phyloP scores from a whole-genome alignment of 2,329 filamentous ascomycete species.

The Aspergillus tamarii region DNA sequence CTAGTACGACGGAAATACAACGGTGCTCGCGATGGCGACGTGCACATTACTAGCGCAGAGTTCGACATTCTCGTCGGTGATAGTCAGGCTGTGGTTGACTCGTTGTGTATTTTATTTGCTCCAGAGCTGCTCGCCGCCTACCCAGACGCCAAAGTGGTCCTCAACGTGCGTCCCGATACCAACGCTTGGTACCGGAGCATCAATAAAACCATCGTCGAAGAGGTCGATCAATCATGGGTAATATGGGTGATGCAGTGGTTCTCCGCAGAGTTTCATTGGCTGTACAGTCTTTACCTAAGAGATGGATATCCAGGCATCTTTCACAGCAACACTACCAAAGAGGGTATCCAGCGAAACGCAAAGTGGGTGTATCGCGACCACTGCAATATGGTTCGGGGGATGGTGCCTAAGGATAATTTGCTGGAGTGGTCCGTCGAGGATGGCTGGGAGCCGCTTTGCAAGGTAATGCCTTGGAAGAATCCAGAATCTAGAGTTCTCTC shows the following conservation, averaged over 20 bases:
- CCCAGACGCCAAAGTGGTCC: constrained; percentile 27
- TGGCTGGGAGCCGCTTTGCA: constrained; percentile 34
- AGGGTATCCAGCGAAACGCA: constrained; percentile 17
- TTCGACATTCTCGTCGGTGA: constrained; percentile 36
- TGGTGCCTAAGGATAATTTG: constrained; percentile 25
- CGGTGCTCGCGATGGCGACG: constrained; percentile 17
- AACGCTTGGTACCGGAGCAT: constrained; percentile 17
- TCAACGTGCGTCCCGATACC: constrained; percentile 15
- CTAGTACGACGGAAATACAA: constrained; percentile 17
- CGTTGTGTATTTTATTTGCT: constrained; percentile 33
- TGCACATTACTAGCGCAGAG: constrained; percentile 16
- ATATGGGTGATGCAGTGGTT: constrained; percentile 10
- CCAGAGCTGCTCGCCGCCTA: constrained; percentile 38
- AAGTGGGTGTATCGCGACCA: constrained; percentile 29
- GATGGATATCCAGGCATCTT: constrained; percentile 18
- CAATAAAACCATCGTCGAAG: constrained; percentile 14
- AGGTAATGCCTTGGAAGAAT: neutral
- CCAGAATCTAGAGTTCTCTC: neutral
- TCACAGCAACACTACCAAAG: neutral
- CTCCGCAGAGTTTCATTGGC: constrained; percentile 16
- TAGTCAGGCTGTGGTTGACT: constrained; percentile 34
- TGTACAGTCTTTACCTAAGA: constrained; percentile 12
- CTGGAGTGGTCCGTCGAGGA: constrained; percentile 31
- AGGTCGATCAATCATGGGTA: constrained; percentile 10
- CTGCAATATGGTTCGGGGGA: constrained; percentile 28